phyloP scores from a whole-genome alignment of 2,329 filamentous ascomycete genomes.

The Sporothrix euskadiensis region DNA sequence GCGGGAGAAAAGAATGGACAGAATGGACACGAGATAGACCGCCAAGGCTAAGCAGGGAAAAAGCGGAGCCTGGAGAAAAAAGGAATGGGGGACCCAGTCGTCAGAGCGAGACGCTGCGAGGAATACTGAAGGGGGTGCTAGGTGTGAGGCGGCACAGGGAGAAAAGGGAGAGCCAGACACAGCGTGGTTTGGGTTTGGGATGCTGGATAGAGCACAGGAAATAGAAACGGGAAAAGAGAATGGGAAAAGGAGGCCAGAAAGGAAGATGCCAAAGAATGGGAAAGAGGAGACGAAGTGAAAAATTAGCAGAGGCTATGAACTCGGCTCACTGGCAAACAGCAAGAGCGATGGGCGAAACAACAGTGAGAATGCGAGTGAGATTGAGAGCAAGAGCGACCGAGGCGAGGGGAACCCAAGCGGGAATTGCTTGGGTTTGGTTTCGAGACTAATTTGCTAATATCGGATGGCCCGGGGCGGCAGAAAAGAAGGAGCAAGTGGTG shows the following conservation, averaged over 20 bases:
- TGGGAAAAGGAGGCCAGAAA: neutral
- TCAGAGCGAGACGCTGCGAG: neutral
- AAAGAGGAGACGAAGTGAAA: conserved; percentile 1
- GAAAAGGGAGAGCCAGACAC: conserved; percentile 9
- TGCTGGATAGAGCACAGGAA: neutral
- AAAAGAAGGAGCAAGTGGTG: conserved; percentile 11
- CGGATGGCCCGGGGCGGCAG: conserved; percentile 32
- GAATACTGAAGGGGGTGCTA: neutral
- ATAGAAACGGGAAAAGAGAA: neutral
- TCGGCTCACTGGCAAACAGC: neutral
- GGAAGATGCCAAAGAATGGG: neutral
- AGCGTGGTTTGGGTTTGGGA: neutral
- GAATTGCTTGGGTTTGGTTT: conserved; percentile 28
- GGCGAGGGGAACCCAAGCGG: conserved; percentile 17
- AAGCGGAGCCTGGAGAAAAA: conserved; percentile 25
- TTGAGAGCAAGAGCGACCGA: conserved; percentile 23
- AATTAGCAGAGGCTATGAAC: neutral
- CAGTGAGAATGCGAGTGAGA: conserved; percentile 15
- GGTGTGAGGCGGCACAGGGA: neutral
- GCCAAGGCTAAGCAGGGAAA: conserved; percentile 27
- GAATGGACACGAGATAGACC: conserved; percentile 26
- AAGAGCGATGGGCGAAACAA: conserved; percentile 18
- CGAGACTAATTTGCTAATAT: conserved; percentile 30
- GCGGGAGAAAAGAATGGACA: conserved; percentile 13
- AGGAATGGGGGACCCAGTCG: conserved; percentile 3